Percentiles rank a stretch among this genome's conserved stretches.
Conservation (phyloP, 148 eudicot species). For the Gaultheria prostrata region DNA sequence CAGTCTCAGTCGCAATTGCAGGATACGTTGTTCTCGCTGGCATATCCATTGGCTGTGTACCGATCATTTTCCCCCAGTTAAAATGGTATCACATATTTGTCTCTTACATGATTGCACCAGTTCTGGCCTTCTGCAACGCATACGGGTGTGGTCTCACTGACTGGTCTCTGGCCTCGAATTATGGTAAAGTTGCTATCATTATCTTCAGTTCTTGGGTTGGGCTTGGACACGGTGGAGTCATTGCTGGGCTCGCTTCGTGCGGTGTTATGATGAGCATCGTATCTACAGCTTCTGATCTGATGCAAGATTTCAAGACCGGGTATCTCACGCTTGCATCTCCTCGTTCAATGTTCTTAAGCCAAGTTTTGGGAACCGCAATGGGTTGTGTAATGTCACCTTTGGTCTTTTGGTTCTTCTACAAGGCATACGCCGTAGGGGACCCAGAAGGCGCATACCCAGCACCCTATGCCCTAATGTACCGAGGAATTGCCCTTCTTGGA, state of each 20-base stretch:
- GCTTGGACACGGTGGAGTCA: slow-evolving; percentile 26
- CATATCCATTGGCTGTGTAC: slow-evolving; percentile 14
- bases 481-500: slow-evolving; percentile 35
- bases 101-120: slow-evolving; percentile 27
- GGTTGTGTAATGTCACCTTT: slow-evolving; percentile 31
- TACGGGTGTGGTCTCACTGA: slow-evolving; percentile 41
- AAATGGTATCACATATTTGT: slow-evolving; percentile 34
- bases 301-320: slow-evolving; percentile 34
- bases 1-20: slow-evolving; percentile 13
- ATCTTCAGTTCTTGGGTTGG: slow-evolving; percentile 35
- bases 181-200: slow-evolving; percentile 35
- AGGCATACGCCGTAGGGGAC: slow-evolving; percentile 29
- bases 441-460: slow-evolving; percentile 28
- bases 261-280: slow-evolving; percentile 45
- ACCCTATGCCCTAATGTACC: slow-evolving; percentile 27
- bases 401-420: slow-evolving; percentile 42
- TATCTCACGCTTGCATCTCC: slow-evolving; percentile 34
- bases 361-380: slow-evolving; percentile 32
- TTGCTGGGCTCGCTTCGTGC: slow-evolving; percentile 34
- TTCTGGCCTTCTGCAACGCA: slow-evolving; percentile 38
- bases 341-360: slow-evolving; percentile 37
- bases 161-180: slow-evolving; percentile 40
- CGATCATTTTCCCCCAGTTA: slow-evolving; percentile 26
- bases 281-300: slow-evolving; percentile 33
- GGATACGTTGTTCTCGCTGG: slow-evolving; percentile 23